A percentile compares a stretch with the other conserved stretches of the same genome.
These are phyloP conservation scores for Teratosphaeria epicoccoides DNA, from an alignment of 2,329 filamentous ascomycete species.

Conservation along the genomic window DNA sequence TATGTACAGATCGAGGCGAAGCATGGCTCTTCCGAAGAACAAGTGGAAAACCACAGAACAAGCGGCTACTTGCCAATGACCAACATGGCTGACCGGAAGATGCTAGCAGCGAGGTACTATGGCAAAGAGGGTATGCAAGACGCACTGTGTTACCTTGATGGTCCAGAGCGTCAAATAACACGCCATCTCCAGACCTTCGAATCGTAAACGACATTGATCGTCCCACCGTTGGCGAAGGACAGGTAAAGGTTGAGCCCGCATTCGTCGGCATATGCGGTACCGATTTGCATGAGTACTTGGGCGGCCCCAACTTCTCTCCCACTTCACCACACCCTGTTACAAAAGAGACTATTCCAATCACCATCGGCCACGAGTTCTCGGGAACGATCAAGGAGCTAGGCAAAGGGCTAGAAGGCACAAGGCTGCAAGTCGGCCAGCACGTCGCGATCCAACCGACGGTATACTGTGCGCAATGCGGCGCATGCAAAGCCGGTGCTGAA, in stretches of 20 bases:
- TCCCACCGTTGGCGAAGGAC: conserved; percentile 38
- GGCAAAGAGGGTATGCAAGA: conserved; percentile 31
- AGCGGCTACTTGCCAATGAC: background rate
- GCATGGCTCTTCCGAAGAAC: too few species aligned
- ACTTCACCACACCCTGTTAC: conserved; percentile 47
- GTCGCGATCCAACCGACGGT: conserved; percentile 53
- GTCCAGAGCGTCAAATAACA: background rate
- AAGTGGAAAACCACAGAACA: too few species aligned
- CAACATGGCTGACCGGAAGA: conserved; percentile 17
- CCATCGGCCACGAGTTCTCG: conserved; percentile 54
- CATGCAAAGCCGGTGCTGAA: conserved; percentile 42
- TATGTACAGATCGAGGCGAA: too few species aligned
- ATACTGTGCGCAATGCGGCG: conserved; percentile 45
- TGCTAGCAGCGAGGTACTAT: conserved; percentile 47
- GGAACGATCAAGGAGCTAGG: conserved; percentile 52
- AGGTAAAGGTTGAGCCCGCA: conserved; percentile 37
- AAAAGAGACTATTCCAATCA: conserved; percentile 46
- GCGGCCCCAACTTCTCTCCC: conserved; percentile 37
- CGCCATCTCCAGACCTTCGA: conserved; percentile 35
- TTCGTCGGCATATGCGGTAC: conserved; percentile 46
- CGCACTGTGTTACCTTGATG: background rate
- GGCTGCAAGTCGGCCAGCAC: conserved; percentile 43
- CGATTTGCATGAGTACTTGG: conserved; percentile 45
- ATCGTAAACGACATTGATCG: conserved; percentile 41
- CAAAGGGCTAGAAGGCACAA: conserved; percentile 16